Percentiles rank a stretch among this genome's conserved stretches.
phyloP scores from a whole-genome alignment of 768 basidiomycete genomes.

The Phlebiopsis flavidoalba region DNA sequence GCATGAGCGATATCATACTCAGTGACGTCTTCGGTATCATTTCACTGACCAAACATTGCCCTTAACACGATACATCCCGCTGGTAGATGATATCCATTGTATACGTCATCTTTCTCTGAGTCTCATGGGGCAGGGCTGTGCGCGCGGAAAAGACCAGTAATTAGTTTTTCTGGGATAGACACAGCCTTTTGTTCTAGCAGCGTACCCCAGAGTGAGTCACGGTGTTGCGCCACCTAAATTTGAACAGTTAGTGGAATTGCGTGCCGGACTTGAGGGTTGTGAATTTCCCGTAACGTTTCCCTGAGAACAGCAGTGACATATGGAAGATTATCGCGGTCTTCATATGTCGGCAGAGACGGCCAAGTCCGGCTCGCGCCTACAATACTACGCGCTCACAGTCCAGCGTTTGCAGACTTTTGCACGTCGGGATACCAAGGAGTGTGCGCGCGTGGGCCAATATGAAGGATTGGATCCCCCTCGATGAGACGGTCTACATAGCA shows the following conservation, averaged over 20 bases:
- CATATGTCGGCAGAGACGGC: not conserved
- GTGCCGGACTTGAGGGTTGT: not conserved
- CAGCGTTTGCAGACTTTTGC: not conserved
- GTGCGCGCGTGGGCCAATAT: too few species aligned
- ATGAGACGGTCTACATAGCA: not conserved
- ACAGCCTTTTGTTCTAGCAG: not conserved
- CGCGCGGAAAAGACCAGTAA: not conserved
- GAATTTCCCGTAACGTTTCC: not conserved
- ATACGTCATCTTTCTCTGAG: slow-evolving; percentile 23
- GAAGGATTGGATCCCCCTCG: not conserved
- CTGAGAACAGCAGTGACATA: not conserved
- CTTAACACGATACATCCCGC: slow-evolving; percentile 23
- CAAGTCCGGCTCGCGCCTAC: not conserved
- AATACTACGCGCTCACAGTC: not conserved
- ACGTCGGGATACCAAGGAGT: not conserved
- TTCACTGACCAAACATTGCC: slow-evolving; percentile 22
- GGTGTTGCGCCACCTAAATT: not conserved
- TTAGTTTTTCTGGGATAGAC: too few species aligned
- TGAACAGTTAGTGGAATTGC: too few species aligned
- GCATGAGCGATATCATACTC: not conserved
- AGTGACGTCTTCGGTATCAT: not conserved
- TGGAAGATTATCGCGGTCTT: not conserved
- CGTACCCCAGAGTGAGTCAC: not conserved
- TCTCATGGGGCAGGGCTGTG: slow-evolving; percentile 19
- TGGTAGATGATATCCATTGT: slow-evolving; percentile 26